These are phyloP conservation scores for Hygrophoropsis aurantiaca DNA, from an alignment of 768 basidiomycete genomes.

Conservation along the genomic window DNA sequence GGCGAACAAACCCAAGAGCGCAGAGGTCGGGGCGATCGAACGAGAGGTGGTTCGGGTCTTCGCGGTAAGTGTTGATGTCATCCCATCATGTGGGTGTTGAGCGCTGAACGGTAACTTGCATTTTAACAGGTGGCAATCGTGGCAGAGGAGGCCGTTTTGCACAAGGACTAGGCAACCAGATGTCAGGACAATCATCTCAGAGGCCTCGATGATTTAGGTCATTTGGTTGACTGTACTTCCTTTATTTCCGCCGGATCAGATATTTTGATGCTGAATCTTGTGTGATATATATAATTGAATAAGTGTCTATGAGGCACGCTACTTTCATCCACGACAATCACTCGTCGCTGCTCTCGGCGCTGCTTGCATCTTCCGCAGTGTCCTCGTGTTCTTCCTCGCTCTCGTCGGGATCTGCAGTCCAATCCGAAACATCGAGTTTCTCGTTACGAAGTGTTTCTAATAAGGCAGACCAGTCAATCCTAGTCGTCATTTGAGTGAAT, in stretches of 20 bases:
- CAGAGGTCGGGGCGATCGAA: conserved; percentile 70
- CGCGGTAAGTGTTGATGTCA: conserved; percentile 56
- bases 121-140: conserved; percentile 52
- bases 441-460: conserved; percentile 57
- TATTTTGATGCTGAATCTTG: too few relatives aligned
- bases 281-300: too few relatives aligned
- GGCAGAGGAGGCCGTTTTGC: conserved; percentile 81
- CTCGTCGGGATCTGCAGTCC: conserved; percentile 41
- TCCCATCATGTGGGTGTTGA: neutral
- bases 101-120: neutral
- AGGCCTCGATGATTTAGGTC: conserved; percentile 16
- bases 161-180: conserved; percentile 81
- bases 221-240: too few relatives aligned
- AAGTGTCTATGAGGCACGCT: neutral
- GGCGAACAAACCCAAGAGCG: conserved; percentile 79
- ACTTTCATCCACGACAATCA: conserved; percentile 6
- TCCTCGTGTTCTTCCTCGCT: conserved; percentile 21
- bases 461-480: neutral
- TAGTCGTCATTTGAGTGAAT: neutral
- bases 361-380: conserved; percentile 14
- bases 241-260: too few relatives aligned
- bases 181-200: conserved; percentile 42
- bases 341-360: conserved; percentile 14
- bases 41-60: conserved; percentile 45
- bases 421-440: conserved; percentile 56